Conservation (phyloP, 2,329 filamentous ascomycete genomes). For the Talaromyces sp. region DNA sequence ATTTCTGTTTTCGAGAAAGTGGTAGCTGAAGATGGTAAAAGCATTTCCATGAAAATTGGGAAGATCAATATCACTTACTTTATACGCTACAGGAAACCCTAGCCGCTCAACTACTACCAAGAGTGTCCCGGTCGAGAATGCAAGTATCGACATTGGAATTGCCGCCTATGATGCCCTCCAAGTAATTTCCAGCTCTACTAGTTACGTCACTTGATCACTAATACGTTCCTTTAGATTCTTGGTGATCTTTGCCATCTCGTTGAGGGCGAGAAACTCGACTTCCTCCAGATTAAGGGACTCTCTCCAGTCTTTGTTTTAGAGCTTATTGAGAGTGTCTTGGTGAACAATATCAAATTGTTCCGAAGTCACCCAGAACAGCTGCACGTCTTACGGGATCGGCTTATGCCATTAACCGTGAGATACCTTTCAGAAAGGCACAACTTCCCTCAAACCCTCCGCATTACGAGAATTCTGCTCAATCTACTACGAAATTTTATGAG, state of each 20-base stretch:
- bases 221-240: conserved; percentile 57
- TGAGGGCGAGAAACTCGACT: conserved; percentile 77
- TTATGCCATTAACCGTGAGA: conserved; percentile 79
- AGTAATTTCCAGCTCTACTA: conserved; percentile 38
- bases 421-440: conserved; percentile 71
- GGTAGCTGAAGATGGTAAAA: conserved; percentile 70
- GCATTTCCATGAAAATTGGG: background rate
- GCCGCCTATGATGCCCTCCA: conserved; percentile 82
- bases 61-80: conserved; percentile 9
- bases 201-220: conserved; percentile 12
- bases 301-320: conserved; percentile 83
- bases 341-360: conserved; percentile 80
- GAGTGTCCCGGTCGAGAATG: conserved; percentile 64
- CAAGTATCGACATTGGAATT: conserved; percentile 61
- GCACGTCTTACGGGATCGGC: conserved; percentile 67
- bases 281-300: conserved; percentile 72
- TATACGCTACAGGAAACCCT: conserved; percentile 16
- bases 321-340: conserved; percentile 83
- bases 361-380: conserved; percentile 73
- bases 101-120: conserved; percentile 55
- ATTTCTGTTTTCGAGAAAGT: conserved; percentile 93
- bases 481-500: conserved; percentile 73
- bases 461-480: conserved; percentile 77
- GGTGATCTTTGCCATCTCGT: conserved; percentile 85
- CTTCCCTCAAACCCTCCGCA: conserved; percentile 77